Evolutionary conservation across 2,329 filamentous ascomycete species (phyloP).

Genomic region (Calonectria multiphialidica): DNA sequence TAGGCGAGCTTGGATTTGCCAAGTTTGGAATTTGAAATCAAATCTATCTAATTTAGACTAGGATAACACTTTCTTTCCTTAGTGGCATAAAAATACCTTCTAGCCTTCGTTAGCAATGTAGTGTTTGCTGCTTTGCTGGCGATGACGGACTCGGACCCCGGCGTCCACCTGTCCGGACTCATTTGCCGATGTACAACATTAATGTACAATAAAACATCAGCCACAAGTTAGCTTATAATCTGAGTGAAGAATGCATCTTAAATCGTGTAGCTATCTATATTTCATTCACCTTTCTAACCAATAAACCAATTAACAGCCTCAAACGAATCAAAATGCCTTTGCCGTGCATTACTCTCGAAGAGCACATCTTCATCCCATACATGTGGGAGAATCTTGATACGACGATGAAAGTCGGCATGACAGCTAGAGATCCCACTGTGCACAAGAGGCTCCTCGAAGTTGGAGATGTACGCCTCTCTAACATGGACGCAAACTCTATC

Average conservation of each 20-base stretch:
- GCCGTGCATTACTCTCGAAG: constrained; percentile 23
- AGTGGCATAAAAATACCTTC: too few species aligned
- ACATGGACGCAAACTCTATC: constrained; percentile 18
- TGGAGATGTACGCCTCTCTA: not conserved
- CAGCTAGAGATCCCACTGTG: not conserved
- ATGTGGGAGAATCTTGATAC: constrained; percentile 1
- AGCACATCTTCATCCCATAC: constrained; percentile 14
- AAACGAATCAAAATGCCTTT: not conserved
- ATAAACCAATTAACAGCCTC: too few species aligned
- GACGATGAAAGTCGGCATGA: not conserved
- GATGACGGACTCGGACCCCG: not conserved
- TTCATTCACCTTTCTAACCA: too few species aligned
- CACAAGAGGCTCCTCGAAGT: not conserved
- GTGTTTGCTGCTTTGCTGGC: not conserved
- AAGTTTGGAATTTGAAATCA: too few species aligned
- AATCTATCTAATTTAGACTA: too few species aligned
- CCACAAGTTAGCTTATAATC: too few species aligned
- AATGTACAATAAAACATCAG: too few species aligned
- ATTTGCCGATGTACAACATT: not conserved
- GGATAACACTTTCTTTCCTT: too few species aligned
- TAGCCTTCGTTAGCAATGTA: too few species aligned
- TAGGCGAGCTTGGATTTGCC: too few species aligned
- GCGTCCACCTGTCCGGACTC: not conserved
- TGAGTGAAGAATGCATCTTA: too few species aligned
- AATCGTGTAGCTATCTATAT: too few species aligned